phyloP scores from a whole-genome alignment of 1,284 basidiomycete species.

The Sanghuangporus baumii region DNA sequence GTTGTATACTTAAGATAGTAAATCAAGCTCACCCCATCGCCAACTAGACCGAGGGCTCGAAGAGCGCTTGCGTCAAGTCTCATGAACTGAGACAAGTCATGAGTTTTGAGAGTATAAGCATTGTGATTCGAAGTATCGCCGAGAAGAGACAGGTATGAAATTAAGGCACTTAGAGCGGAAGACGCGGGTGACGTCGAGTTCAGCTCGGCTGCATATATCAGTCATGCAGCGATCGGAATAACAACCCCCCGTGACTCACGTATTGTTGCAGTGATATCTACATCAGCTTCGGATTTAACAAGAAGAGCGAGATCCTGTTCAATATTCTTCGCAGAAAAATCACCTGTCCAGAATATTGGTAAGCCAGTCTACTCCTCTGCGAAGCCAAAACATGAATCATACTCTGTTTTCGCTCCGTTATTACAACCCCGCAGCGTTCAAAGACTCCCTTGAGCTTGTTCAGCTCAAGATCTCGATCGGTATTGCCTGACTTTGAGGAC shows the following conservation, averaged over 20 bases:
- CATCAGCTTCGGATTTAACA: conserved; percentile 35
- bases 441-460: conserved; percentile 80
- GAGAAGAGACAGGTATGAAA: conserved; percentile 82
- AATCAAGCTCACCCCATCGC: conserved; percentile 39
- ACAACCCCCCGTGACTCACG: conserved; percentile 31
- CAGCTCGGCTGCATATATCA: conserved; percentile 58
- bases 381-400: conserved; percentile 24
- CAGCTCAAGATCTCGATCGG: conserved; percentile 82
- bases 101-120: conserved; percentile 76
- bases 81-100: conserved; percentile 95
- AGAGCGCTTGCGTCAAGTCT: conserved; percentile 93
- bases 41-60: conserved; percentile 82
- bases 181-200: conserved; percentile 64
- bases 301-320: conserved; percentile 83
- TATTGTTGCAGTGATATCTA: conserved; percentile 42
- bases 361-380: background rate
- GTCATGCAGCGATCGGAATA: background rate
- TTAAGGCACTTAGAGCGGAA: conserved; percentile 74
- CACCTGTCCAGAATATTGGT: conserved; percentile 43
- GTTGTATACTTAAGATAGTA: background rate
- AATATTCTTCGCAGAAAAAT: conserved; percentile 80
- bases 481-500: conserved; percentile 61
- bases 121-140: conserved; percentile 79
- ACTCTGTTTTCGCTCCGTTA: conserved; percentile 87
- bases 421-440: conserved; percentile 86